These are phyloP conservation scores for Cucumis melo DNA, from an alignment of 306 rosid genomes.

Conservation along the genomic window DNA sequence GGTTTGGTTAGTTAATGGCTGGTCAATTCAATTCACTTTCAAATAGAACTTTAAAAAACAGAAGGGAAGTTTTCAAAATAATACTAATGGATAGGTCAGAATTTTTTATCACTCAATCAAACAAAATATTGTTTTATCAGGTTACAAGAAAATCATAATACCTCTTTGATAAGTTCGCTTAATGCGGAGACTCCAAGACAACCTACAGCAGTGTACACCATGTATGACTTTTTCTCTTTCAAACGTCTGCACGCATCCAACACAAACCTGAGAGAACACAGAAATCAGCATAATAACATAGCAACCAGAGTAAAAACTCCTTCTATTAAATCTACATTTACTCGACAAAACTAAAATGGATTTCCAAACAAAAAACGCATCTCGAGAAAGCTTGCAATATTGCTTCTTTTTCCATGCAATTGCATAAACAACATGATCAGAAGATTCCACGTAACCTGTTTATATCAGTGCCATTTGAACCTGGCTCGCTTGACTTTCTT, in stretches of 20 bases:
- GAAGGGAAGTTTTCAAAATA: background rate
- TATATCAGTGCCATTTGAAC: conserved; percentile 25
- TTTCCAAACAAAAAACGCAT: background rate
- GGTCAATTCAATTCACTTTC: background rate
- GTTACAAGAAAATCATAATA: conserved; percentile 16
- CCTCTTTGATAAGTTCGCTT: conserved; percentile 72
- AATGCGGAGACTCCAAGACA: conserved; percentile 73
- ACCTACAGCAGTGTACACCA: conserved; percentile 82
- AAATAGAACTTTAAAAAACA: background rate
- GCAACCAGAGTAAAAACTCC: conserved; percentile 3
- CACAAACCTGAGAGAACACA: conserved; percentile 53
- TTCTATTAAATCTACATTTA: background rate
- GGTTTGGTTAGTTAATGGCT: background rate
- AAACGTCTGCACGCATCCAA: conserved; percentile 45
- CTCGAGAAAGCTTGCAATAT: background rate
- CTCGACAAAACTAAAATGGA: background rate
- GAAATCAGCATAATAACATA: conserved; percentile 8
- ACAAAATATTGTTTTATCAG: background rate
- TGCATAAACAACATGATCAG: background rate
- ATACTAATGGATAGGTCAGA: background rate
- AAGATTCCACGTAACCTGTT: conserved; percentile 34
- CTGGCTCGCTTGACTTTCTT: conserved; percentile 25
- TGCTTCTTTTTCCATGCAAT: background rate
- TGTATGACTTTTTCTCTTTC: conserved; percentile 72
- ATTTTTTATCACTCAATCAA: background rate